phyloP scores from a whole-genome alignment of 306 rosid species.

The Pachyrhizus erosus region DNA sequence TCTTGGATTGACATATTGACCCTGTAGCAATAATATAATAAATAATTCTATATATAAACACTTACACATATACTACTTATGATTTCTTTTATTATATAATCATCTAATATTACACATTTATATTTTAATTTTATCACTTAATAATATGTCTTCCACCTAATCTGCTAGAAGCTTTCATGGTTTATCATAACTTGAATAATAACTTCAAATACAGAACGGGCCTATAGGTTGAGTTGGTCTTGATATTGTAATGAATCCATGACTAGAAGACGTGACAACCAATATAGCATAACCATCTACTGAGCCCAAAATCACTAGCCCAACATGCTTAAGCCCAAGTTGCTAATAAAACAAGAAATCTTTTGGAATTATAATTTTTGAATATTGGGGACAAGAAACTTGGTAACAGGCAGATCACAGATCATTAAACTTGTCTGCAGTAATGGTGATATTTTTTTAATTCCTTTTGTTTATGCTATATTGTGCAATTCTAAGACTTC shows the following conservation, averaged over 20 bases:
- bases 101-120: too few species aligned
- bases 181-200: too few species aligned
- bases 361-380: background rate
- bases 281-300: background rate
- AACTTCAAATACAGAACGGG: background rate
- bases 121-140: too few species aligned
- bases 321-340: conserved; percentile 16
- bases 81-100: too few species aligned
- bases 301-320: background rate
- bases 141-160: too few species aligned
- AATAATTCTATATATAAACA: background rate
- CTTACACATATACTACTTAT: background rate
- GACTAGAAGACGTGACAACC: too few species aligned
- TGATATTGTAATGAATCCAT: background rate
- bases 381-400: background rate
- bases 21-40: background rate
- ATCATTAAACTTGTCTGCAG: background rate
- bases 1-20: background rate
- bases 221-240: background rate
- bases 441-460: background rate
- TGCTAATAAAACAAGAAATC: background rate
- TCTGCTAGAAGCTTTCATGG: too few species aligned
- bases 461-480: background rate
- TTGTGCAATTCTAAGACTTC: background rate
- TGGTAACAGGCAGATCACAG: background rate